Base-by-base conservation (phyloP, 805 yeast genomes). In the Metschnikowia matae region DNA sequence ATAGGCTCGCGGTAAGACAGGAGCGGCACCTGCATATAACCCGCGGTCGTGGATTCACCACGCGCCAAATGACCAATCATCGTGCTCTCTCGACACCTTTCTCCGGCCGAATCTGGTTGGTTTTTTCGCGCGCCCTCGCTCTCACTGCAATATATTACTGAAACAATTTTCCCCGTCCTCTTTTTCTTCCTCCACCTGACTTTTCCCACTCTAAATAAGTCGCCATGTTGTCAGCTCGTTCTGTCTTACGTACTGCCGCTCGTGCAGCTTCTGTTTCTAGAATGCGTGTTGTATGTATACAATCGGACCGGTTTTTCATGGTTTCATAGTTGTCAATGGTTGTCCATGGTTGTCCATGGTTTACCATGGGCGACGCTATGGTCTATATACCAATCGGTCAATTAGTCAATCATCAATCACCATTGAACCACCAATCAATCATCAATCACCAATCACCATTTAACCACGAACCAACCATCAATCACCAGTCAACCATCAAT, bases 191-290 rank as follows among this genome's bases (percentile, higher is more conserved):
- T 43, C 46, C 50, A 53, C 54, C 53, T 49, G 60, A 56, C 57
- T 56, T 50, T 51, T 51, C 49, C 54, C 49, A 43, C 40, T 38
- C 44, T 48, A 17, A 17, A 46, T 50, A 55, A 60, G 62, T 60
- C 61, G 75, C 62, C 69, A 86, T 87, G 94, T 85, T 87, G 79
- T 84, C 91, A 67, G 81, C 84, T 70, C 89, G 94, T 82, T 82
- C 90, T 74, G 81, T 83, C 76, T 79, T 85, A 73, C 87, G 91
- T 79, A 81, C 88, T 70, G 89, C 89, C 71, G 81, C 88, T 71
- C 86, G 89, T 79, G 79, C 89, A 68, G 85, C 85, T 46, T 44
- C 61, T 52, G 60, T 57, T 44, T 57, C 61, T 54, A 57, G 61
- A 57, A 54, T 63, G 67, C 66, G 69, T 60, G 51, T 60, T 52